Evolutionary conservation across 2,329 filamentous ascomycete genomes (phyloP).

Genomic region (Phialemoniopsis sp.): DNA sequence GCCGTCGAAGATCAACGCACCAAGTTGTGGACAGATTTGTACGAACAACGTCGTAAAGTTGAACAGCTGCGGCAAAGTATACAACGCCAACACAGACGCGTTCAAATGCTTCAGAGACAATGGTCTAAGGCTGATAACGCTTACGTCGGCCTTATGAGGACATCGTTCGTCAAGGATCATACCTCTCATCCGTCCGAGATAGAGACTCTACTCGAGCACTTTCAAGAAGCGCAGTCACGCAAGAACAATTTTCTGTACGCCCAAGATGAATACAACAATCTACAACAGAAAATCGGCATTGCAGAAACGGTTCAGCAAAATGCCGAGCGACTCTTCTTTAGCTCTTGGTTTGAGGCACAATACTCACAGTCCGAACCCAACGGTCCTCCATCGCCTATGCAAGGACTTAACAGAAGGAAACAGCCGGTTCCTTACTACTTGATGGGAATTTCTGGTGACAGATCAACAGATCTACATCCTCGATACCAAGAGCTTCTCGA

Average conservation of each 20-base stretch:
- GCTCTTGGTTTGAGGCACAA: conserved; percentile 2
- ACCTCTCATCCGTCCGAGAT: not conserved
- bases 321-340: conserved; percentile 26
- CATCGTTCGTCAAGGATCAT: not conserved
- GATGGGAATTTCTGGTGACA: conserved; percentile 19
- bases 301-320: conserved; percentile 2
- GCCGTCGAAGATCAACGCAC: too few species aligned
- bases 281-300: conserved; percentile 19
- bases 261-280: conserved; percentile 24
- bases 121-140: conserved; percentile 6
- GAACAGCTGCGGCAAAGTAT: too few species aligned
- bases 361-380: too few species aligned
- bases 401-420: too few species aligned
- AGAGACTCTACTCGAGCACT: not conserved
- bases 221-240: conserved; percentile 1
- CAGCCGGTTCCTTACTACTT: too few species aligned
- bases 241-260: conserved; percentile 6
- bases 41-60: too few species aligned
- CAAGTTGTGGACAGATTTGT: too few species aligned
- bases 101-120: conserved; percentile 1
- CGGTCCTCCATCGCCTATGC: too few species aligned
- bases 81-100: not conserved
- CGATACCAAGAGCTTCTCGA: conserved; percentile 38
- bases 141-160: conserved; percentile 7
- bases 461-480: conserved; percentile 34